A percentile compares a stretch with the other conserved stretches of the same genome.
phyloP scores from a whole-genome alignment of 805 yeast genomes.

The Yamadazyma paraphyllophila region DNA sequence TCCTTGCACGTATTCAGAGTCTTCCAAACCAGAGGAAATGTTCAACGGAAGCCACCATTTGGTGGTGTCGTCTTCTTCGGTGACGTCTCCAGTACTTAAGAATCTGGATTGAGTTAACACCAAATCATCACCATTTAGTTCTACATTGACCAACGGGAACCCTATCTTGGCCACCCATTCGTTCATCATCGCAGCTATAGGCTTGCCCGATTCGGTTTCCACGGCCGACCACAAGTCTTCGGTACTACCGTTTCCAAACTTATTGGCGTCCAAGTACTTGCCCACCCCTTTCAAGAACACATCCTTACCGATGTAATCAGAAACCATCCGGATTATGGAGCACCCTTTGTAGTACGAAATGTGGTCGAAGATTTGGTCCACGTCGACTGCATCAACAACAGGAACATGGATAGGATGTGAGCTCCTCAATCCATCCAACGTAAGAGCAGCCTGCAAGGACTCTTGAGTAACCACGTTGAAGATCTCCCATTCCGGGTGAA shows the following conservation, averaged over 20 bases:
- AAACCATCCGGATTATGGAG: constrained; percentile 72
- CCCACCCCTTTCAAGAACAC: constrained; percentile 72
- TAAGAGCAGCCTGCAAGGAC: constrained; percentile 50
- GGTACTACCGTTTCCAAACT: constrained; percentile 71
- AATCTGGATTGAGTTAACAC: constrained; percentile 57
- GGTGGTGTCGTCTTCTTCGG: constrained; percentile 54
- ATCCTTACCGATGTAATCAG: constrained; percentile 67
- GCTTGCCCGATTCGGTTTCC: constrained; percentile 58
- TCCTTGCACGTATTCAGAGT: neutral
- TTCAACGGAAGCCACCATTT: constrained; percentile 60
- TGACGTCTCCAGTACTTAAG: constrained; percentile 60
- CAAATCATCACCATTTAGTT: constrained; percentile 34
- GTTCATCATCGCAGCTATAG: constrained; percentile 58
- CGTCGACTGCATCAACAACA: constrained; percentile 73
- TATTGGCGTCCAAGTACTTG: constrained; percentile 58
- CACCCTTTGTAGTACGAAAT: constrained; percentile 84
- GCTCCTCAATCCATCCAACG: constrained; percentile 54
- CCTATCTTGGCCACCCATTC: constrained; percentile 76
- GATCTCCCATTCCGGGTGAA: constrained; percentile 81
- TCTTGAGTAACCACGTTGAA: constrained; percentile 55
- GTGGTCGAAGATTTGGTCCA: constrained; percentile 78
- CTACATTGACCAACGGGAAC: constrained; percentile 63
- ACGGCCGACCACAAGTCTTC: constrained; percentile 71
- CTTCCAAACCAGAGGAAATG: constrained; percentile 21
- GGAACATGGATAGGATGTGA: constrained; percentile 85